These are phyloP conservation scores for Casuarina equisetifolia DNA, from an alignment of 306 rosid species.

Conservation along the genomic window DNA sequence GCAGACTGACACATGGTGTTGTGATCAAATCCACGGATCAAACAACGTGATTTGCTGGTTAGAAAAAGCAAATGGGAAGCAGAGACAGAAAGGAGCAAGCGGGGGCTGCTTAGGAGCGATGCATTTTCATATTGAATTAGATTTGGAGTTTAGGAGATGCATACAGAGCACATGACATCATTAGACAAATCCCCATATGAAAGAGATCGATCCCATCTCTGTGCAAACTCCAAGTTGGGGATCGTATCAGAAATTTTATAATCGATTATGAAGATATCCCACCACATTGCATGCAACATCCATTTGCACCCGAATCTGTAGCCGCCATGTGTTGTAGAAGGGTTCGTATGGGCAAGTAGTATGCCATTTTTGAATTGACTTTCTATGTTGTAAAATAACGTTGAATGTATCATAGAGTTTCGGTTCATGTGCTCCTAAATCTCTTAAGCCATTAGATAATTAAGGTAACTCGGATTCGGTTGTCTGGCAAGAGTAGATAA, in stretches of 20 bases:
- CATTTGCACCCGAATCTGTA: background rate
- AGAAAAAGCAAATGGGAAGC: too few relatives aligned
- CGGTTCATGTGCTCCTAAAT: background rate
- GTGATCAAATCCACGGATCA: too few relatives aligned
- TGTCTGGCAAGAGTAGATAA: background rate
- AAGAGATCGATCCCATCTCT: slow-evolving; percentile 59
- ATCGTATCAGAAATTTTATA: slow-evolving; percentile 15
- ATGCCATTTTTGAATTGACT: background rate
- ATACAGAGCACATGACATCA: slow-evolving; percentile 52
- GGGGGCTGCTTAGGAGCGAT: too few relatives aligned
- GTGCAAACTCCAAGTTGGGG: slow-evolving; percentile 39
- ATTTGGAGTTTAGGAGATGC: slow-evolving; percentile 40
- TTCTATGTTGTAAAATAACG: background rate
- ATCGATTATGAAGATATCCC: slow-evolving; percentile 20
- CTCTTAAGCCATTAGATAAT: background rate
- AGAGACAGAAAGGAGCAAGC: too few relatives aligned
- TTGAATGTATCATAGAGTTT: background rate
- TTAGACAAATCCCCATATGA: slow-evolving; percentile 52
- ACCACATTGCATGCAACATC: slow-evolving; percentile 12
- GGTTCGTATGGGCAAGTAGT: background rate
- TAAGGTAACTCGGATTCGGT: slow-evolving; percentile 2
- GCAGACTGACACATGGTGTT: background rate
- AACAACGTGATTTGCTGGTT: too few relatives aligned
- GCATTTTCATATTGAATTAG: slow-evolving; percentile 11
- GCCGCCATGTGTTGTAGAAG: slow-evolving; percentile 14